Conservation (phyloP, 208 protist genomes). For the Leishmania tarentolae region DNA sequence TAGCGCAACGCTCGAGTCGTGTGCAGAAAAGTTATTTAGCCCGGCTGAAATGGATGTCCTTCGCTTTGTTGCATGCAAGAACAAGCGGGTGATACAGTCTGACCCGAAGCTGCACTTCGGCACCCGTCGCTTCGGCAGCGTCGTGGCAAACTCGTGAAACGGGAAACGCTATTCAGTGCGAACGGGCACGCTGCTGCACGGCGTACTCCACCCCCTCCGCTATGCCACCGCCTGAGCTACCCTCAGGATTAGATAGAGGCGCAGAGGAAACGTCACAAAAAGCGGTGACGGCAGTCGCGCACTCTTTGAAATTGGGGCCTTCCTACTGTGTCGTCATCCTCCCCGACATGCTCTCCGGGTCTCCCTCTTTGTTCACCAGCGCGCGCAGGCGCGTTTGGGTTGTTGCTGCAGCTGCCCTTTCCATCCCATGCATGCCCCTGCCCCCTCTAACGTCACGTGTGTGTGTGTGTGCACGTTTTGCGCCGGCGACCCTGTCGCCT, state of each 20-base stretch:
- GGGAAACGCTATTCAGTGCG: background rate
- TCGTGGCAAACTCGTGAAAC: background rate
- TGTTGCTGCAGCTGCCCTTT: background rate
- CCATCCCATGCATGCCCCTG: background rate
- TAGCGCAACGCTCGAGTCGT: slow-evolving; percentile 38
- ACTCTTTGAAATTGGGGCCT: background rate
- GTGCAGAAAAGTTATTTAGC: slow-evolving; percentile 39
- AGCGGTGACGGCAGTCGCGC: background rate
- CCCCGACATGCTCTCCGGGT: background rate
- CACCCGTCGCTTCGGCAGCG: slow-evolving; percentile 37
- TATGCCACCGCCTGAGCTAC: background rate
- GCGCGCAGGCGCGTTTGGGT: background rate
- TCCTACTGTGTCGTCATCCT: background rate
- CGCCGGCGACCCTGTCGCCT: too few species aligned
- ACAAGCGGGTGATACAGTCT: slow-evolving; percentile 24
- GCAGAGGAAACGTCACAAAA: background rate
- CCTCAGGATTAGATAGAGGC: background rate
- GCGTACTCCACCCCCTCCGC: slow-evolving; percentile 5
- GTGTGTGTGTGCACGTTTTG: background rate
- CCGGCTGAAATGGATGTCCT: slow-evolving; percentile 40
- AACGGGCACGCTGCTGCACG: background rate
- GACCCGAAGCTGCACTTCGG: slow-evolving; percentile 61
- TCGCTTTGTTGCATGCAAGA: slow-evolving; percentile 30
- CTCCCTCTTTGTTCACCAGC: background rate
- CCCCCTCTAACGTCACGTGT: background rate